phyloP scores from a whole-genome alignment of 306 rosid species.

The Vigna reflexopilosa region DNA sequence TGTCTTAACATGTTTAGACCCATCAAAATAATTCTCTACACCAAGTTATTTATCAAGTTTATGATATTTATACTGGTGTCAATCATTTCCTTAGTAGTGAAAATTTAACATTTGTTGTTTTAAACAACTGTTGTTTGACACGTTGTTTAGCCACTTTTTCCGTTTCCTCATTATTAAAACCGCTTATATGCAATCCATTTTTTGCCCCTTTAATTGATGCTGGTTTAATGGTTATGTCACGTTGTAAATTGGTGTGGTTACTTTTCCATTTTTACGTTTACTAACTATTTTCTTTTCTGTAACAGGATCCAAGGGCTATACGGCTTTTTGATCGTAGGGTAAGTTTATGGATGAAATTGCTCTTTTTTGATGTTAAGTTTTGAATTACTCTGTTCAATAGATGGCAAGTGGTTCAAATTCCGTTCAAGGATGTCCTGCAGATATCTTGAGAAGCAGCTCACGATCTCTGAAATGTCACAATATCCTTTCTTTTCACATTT shows the following conservation, averaged over 20 bases:
- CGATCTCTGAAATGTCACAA: neutral
- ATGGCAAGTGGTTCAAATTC: constrained; percentile 21
- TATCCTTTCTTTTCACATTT: constrained; percentile 33
- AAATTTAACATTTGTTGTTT: neutral
- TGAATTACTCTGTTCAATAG: constrained; percentile 6
- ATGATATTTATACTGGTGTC: neutral
- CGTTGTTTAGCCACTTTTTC: neutral
- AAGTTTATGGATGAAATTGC: constrained; percentile 42
- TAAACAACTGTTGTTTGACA: neutral
- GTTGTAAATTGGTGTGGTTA: constrained; percentile 12
- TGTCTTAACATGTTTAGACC: neutral
- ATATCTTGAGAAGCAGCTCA: constrained; percentile 11
- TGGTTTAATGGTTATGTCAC: constrained; percentile 21
- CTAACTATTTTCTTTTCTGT: constrained; percentile 43
- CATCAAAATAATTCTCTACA: neutral
- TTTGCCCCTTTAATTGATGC: neutral
- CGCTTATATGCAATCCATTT: neutral
- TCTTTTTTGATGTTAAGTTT: constrained; percentile 2
- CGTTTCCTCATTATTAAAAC: constrained; percentile 1
- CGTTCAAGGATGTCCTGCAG: neutral
- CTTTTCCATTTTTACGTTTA: constrained; percentile 23
- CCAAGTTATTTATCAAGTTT: neutral
- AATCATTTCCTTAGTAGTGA: neutral
- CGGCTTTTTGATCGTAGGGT: constrained; percentile 96
- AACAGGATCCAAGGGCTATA: constrained; percentile 91